phyloP scores from a whole-genome alignment of 768 basidiomycete genomes.

The Pisolithus microcarpus region DNA sequence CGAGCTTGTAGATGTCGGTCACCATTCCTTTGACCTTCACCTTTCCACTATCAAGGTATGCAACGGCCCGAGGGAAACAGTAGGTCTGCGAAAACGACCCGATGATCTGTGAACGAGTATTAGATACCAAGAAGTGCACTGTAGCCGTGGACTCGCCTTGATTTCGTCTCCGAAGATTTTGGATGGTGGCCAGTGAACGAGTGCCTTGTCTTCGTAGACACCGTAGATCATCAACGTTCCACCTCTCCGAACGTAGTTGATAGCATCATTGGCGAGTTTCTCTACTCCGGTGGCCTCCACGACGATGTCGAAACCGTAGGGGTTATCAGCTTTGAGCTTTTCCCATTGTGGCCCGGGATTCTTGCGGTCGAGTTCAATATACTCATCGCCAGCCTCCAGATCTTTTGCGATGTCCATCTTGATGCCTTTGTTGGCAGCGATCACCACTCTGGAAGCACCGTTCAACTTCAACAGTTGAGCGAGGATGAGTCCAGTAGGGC shows the following conservation, averaged over 20 bases:
- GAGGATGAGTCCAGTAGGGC: constrained; percentile 86
- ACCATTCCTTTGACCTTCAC: constrained; percentile 79
- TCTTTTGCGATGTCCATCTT: constrained; percentile 84
- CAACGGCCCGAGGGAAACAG: constrained; percentile 88
- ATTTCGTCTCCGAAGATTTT: constrained; percentile 77
- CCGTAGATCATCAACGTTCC: constrained; percentile 87
- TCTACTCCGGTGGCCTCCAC: constrained; percentile 78
- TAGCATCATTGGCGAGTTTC: constrained; percentile 78
- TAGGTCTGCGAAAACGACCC: constrained; percentile 85
- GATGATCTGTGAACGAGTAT: constrained; percentile 51
- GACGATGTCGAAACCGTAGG: constrained; percentile 87
- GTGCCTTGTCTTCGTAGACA: constrained; percentile 81
- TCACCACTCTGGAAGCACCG: constrained; percentile 72
- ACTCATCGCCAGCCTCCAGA: constrained; percentile 75
- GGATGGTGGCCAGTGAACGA: constrained; percentile 79
- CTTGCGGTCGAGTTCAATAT: constrained; percentile 75
- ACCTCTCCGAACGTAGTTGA: constrained; percentile 82
- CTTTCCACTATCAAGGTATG: constrained; percentile 83
- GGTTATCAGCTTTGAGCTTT: constrained; percentile 71
- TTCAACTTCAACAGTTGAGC: constrained; percentile 84
- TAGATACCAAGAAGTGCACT: neutral
- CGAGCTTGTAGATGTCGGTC: constrained; percentile 57
- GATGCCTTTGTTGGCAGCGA: constrained; percentile 85
- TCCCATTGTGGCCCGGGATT: constrained; percentile 75
- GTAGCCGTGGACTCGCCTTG: constrained; percentile 26